Base-by-base conservation (phyloP, 2,329 filamentous ascomycete genomes). In the Penicillium concentricum region DNA sequence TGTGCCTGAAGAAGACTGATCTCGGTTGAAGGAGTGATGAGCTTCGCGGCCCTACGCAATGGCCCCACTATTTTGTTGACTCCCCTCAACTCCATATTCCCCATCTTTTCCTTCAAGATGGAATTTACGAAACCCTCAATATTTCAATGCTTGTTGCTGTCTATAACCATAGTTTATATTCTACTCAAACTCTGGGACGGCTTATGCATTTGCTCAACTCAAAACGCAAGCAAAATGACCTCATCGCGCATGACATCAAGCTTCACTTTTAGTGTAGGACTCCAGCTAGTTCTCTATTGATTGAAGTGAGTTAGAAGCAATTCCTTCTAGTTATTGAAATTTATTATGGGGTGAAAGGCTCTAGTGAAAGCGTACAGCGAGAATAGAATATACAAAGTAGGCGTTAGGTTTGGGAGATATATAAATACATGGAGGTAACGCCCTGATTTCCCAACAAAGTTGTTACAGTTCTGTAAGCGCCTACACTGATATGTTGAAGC, bases 31-130 rank as follows among this genome's bases (percentile, higher is more conserved):
- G 32, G 22, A 26, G 37, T 32, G 48, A 32, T 51, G 34, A 18
- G 44, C 22, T 22, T 22, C 24, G 26, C 10, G 41, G 24, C n/a
- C 24, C 46, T 38, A 24, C 16, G 48, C 37, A 24, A 22, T 13
- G 13, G 46, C 37, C 48, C 48, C 48, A 43, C 48, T 51, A 18
- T 42, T 16, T 20, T 37, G 32, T 37, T 38, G 16, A 37, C 16
- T 48, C 45, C 45, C 45, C 45, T 39, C 34, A 22, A 39, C 45
- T 39, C 34, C 34, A 39, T 28, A 8, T 39, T 49, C 46, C 46
- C 34, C 34, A 2, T 37, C 22, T 39, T 48, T 37, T 9, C 8
- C 30, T n/a, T 34, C 15, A 13, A 34, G 18, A 4, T 3, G 28
- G 15, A 22, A 34, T 12, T 46, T 10, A 5, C 7, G 15, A 22